Base-by-base conservation (phyloP, 116 monocot genomes). In the Posidonia oceanica region DNA sequence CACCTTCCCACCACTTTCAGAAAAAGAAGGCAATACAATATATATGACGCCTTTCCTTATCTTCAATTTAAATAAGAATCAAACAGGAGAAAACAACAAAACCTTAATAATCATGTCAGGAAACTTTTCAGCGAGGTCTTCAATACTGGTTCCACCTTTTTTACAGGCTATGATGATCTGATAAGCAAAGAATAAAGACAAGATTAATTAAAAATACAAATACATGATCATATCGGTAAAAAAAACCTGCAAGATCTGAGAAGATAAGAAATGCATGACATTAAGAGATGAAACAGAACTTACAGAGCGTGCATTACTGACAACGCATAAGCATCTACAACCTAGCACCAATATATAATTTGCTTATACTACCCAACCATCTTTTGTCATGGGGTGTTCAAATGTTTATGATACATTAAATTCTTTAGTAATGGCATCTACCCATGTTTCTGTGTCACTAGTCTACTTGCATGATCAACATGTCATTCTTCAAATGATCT, bases 81-180 rank as follows among this genome's bases (percentile, higher is more conserved):
- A 37, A 53, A 48, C 4, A 53, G 16, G 4, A 68, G 52, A 53
- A 68, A 11, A 7, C 11, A 72, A 39, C 48, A 60, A 74, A n/a
- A 96, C 96, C 96, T 96, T 96, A 40, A 96, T 79, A 52, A 96
- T 96, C 91, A 96, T 96, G 74, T 96, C 96, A 51, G 96, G 96
- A 41, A 84, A 96, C 76, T 91, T 91, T 63, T 95, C 95, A 48
- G 95, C 95, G 39, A 95, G 95, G 67, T 95, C 95, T 75, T 95
- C 95, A 76, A 95, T 95, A 82, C 91, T 95, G 5, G 95, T 95
- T 66, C 95, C 95, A 14, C 95, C 95, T 72, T 88, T 91, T 60
- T 75, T 75, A 67, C 95, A 95, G 18, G 95, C 84, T 73, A 95
- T 91, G 48, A 95, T 95, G 56, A 95, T 72, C 95, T 95, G 86